Percentiles rank a stretch among this genome's conserved stretches.
Conservation (phyloP, 176 grass and related monocot species). For the Oryza glumipatula region DNA sequence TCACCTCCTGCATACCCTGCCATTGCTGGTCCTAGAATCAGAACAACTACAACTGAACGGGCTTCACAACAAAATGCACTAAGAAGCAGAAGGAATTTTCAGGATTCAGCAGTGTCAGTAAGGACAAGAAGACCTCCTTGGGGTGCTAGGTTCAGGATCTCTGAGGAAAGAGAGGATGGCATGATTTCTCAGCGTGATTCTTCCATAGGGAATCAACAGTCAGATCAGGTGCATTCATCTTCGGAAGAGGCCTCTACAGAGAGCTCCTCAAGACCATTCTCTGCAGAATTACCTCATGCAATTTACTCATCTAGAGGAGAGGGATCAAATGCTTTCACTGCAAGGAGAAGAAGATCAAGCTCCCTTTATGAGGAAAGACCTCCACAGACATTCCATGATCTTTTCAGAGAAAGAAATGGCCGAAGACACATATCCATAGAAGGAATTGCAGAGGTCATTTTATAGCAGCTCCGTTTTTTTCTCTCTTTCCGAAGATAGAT, state of each 20-base stretch:
- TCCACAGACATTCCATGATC: constrained; percentile 15
- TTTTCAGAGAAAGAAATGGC: constrained; percentile 31
- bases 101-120: constrained; percentile 57
- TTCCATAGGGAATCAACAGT: constrained; percentile 19
- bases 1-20: constrained; percentile 14
- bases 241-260: constrained; percentile 32
- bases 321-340: constrained; percentile 19
- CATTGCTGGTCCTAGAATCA: constrained; percentile 23
- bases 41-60: constrained; percentile 14
- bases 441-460: constrained; percentile 75
- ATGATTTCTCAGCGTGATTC: constrained; percentile 39
- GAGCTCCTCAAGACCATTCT: constrained; percentile 42
- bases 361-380: constrained; percentile 37
- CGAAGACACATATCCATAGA: constrained; percentile 47
- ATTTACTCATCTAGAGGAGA: constrained; percentile 46
- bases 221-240: constrained; percentile 32
- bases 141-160: constrained; percentile 26
- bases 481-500: constrained; percentile 11
- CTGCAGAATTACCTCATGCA: constrained; percentile 44
- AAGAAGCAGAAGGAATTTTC: constrained; percentile 41
- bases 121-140: constrained; percentile 44
- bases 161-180: constrained; percentile 33
- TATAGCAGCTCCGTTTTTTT: constrained; percentile 14
- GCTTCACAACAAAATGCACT: constrained; percentile 31
- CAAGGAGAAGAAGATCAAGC: constrained; percentile 46